A percentile compares a stretch with the other conserved stretches of the same genome.
Conservation (phyloP, 1,284 basidiomycete species). For the Moesziomyces sp. region DNA sequence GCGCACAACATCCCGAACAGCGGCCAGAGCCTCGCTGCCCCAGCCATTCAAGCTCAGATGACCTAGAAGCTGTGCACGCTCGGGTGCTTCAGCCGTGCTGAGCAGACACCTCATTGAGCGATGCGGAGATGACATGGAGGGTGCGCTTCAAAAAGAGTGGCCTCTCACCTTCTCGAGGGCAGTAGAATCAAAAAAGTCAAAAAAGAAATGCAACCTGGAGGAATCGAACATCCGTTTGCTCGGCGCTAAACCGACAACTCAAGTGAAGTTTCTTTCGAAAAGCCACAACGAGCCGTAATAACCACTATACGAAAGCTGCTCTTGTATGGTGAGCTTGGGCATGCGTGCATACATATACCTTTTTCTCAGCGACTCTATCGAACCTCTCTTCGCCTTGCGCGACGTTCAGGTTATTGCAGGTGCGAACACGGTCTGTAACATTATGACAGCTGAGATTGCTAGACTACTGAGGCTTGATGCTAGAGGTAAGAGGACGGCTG, state of each 20-base stretch:
- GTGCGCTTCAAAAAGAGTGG: background rate
- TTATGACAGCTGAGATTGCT: background rate
- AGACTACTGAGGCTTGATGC: constrained; percentile 5
- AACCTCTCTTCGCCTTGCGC: no score
- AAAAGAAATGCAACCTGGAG: constrained; percentile 18
- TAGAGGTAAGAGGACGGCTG: constrained; percentile 1
- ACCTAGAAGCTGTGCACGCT: no score
- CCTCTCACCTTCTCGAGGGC: background rate
- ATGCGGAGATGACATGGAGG: no score
- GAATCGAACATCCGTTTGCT: constrained; percentile 49
- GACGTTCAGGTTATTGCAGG: background rate
- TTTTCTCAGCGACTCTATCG: no score
- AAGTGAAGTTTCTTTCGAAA: background rate
- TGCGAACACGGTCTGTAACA: background rate
- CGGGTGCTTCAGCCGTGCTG: no score
- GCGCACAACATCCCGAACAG: no score
- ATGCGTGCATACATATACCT: no score
- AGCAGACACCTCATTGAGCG: no score
- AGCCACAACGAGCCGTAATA: constrained; percentile 39
- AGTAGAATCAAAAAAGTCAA: background rate
- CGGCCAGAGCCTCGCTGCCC: no score
- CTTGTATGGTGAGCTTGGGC: background rate
- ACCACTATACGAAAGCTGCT: constrained; percentile 6
- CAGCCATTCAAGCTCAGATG: no score
- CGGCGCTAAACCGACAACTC: constrained; percentile 5